Conservation (phyloP, 805 yeast genomes). For the Candida silvatica region DNA sequence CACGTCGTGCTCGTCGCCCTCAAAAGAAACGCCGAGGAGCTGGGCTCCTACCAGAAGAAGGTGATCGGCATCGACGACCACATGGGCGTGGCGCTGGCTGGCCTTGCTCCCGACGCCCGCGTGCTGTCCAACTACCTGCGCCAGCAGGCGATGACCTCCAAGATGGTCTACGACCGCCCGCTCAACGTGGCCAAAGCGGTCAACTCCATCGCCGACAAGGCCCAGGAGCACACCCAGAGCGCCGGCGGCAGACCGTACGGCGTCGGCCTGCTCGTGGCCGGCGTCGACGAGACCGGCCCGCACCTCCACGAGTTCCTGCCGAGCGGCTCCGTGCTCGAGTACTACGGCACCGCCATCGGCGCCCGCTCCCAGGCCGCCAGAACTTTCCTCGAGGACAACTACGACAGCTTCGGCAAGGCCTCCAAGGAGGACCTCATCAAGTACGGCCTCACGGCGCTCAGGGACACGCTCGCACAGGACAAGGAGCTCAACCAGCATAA, state of each 20-base stretch:
- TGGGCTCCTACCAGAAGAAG: slow-evolving; percentile 95
- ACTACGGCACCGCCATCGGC: slow-evolving; percentile 92
- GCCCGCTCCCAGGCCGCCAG: slow-evolving; percentile 98
- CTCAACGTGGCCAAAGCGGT: slow-evolving; percentile 79
- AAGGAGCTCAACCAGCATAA: slow-evolving; percentile 79
- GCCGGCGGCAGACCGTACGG: slow-evolving; percentile 98
- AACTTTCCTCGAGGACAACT: slow-evolving; percentile 85
- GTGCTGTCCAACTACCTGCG: slow-evolving; percentile 83
- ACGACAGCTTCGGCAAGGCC: slow-evolving; percentile 55
- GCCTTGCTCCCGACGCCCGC: slow-evolving; percentile 97
- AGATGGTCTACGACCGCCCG: slow-evolving; percentile 79
- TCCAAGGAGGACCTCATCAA: slow-evolving; percentile 67
- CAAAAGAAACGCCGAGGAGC: slow-evolving; percentile 94
- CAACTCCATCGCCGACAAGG: slow-evolving; percentile 84
- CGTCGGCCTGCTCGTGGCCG: slow-evolving; percentile 85
- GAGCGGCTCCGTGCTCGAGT: slow-evolving; percentile 86
- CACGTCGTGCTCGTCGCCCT: slow-evolving; percentile 90
- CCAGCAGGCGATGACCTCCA: slow-evolving; percentile 84
- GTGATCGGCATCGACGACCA: slow-evolving; percentile 88
- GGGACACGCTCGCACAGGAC: slow-evolving; percentile 93
- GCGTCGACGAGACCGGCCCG: slow-evolving; percentile 90
- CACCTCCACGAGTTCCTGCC: slow-evolving; percentile 95
- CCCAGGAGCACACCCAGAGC: slow-evolving; percentile 92
- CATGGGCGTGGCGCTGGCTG: slow-evolving; percentile 92
- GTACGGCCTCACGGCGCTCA: slow-evolving; percentile 81